These are phyloP conservation scores for Helicocarpus griseus DNA, from an alignment of 2,329 filamentous ascomycete species.

Conservation along the genomic window DNA sequence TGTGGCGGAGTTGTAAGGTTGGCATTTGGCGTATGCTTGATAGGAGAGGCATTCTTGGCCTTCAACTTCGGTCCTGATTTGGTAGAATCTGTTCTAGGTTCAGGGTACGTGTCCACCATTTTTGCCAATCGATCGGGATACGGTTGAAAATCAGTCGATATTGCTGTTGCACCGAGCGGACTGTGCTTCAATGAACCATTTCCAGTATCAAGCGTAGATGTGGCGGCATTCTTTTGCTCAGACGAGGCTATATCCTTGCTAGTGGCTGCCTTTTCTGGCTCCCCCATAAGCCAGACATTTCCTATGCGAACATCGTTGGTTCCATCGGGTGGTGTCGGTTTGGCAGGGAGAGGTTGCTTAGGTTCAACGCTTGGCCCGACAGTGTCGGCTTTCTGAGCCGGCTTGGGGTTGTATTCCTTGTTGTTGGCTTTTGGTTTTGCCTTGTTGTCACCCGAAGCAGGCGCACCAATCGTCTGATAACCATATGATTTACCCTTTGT, in stretches of 20 bases:
- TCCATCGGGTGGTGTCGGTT: background rate
- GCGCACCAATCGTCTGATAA: background rate
- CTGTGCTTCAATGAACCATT: background rate
- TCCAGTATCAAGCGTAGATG: background rate
- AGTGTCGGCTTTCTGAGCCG: background rate
- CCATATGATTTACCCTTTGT: conserved; percentile 2
- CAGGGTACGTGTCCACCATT: too few species aligned
- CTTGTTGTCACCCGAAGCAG: background rate
- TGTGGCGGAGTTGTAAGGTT: background rate
- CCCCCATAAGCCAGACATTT: conserved; percentile 4
- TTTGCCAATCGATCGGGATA: background rate
- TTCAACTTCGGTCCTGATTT: too few species aligned
- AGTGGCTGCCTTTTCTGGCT: background rate
- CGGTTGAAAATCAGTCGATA: background rate
- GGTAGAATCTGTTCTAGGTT: too few species aligned
- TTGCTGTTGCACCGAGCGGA: background rate
- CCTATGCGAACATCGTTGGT: background rate
- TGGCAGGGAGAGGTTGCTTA: background rate
- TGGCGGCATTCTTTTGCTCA: background rate
- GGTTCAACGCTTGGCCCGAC: background rate
- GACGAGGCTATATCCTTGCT: background rate
- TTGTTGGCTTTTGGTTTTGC: background rate
- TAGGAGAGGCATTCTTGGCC: too few species aligned
- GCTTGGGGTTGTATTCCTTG: background rate
- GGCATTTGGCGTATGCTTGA: too few species aligned